Evolutionary conservation across 306 rosid species (phyloP).

Genomic region (Citrullus colocynthis): DNA sequence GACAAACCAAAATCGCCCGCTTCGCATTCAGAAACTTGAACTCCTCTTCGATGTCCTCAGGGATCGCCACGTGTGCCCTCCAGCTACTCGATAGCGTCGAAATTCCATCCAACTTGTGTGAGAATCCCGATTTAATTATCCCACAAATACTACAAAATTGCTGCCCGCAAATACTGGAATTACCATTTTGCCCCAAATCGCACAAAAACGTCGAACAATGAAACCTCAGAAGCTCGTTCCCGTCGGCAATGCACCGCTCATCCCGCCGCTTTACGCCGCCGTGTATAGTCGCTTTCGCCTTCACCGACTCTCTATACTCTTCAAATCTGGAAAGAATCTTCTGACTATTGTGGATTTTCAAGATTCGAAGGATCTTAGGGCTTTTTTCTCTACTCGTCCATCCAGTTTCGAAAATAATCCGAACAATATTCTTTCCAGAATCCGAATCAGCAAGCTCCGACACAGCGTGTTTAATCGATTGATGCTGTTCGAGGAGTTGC

Average conservation of each 20-base stretch:
- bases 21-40: slow-evolving; percentile 80
- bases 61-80: slow-evolving; percentile 78
- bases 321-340: slow-evolving; percentile 76
- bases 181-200: slow-evolving; percentile 59
- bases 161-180: slow-evolving; percentile 54
- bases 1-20: slow-evolving; percentile 79
- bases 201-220: slow-evolving; percentile 82
- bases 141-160: slow-evolving; percentile 80
- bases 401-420: slow-evolving; percentile 77
- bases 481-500: slow-evolving; percentile 59
- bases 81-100: slow-evolving; percentile 78
- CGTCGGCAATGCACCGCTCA: slow-evolving; percentile 87
- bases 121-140: slow-evolving; percentile 74
- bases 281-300: slow-evolving; percentile 46
- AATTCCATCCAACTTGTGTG: slow-evolving; percentile 77
- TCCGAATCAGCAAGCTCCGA: slow-evolving; percentile 70
- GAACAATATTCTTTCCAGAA: slow-evolving; percentile 81
- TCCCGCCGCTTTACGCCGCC: slow-evolving; percentile 31
- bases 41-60: slow-evolving; percentile 70
- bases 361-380: slow-evolving; percentile 41
- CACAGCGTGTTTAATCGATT: slow-evolving; percentile 51
- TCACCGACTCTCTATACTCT: slow-evolving; percentile 70
- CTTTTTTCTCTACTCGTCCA: slow-evolving; percentile 36
- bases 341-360: slow-evolving; percentile 78
- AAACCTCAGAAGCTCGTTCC: slow-evolving; percentile 83